Percentiles rank a stretch among this genome's conserved stretches.
Evolutionary conservation across 129 eudicot genomes (phyloP).

Genomic region (Centella asiatica): DNA sequence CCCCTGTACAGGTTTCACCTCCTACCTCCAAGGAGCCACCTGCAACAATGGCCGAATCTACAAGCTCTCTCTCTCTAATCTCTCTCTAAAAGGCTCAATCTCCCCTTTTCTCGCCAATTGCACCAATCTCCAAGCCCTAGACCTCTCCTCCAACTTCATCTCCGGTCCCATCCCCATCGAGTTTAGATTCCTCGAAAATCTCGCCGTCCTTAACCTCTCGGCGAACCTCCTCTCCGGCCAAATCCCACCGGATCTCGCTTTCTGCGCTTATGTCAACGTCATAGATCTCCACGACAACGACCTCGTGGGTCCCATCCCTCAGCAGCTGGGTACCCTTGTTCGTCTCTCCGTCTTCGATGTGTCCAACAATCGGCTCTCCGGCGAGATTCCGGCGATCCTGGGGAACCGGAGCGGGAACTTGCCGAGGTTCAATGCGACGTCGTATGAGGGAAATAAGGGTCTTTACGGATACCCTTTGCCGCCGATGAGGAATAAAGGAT

Average conservation of each 20-base stretch:
- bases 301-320: constrained; percentile 57
- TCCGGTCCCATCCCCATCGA: constrained; percentile 45
- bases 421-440: constrained; percentile 59
- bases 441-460: constrained; percentile 58
- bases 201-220: constrained; percentile 61
- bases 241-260: constrained; percentile 36
- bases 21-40: constrained; percentile 35
- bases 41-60: constrained; percentile 44
- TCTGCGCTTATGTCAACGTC: constrained; percentile 68
- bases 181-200: constrained; percentile 31
- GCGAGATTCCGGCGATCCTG: constrained; percentile 52
- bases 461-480: constrained; percentile 80
- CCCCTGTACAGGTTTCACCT: constrained; percentile 33
- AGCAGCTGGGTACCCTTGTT: constrained; percentile 49
- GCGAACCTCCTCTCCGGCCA: constrained; percentile 34
- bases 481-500: constrained; percentile 53
- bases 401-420: constrained; percentile 62
- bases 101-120: constrained; percentile 34
- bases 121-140: constrained; percentile 47
- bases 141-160: constrained; percentile 55
- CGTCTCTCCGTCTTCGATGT: constrained; percentile 68
- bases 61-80: constrained; percentile 33
- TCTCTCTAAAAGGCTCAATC: constrained; percentile 23
- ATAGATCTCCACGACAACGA: constrained; percentile 67
- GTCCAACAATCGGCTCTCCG: constrained; percentile 44